Base-by-base conservation (phyloP, 352 stramenopile genomes). In the Pythium phragmitis region DNA sequence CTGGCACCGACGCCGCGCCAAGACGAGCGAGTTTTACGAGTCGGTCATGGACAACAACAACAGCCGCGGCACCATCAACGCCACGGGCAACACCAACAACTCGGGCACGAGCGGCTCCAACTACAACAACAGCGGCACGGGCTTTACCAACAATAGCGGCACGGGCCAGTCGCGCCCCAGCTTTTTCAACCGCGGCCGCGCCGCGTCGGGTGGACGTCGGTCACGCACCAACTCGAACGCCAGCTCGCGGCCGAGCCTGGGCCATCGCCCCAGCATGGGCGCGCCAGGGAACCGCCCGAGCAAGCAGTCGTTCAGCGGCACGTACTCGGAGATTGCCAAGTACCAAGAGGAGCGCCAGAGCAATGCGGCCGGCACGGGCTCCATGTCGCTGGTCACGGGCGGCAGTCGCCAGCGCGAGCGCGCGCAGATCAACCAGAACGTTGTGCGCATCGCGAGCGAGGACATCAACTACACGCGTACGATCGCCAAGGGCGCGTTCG, bases 391-490 rank as follows among this genome's bases (percentile, higher is more conserved):
- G 21, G 28, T 42, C 23, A 66, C 60, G 11, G 48, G 48, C 23
- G 63, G 52, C 21, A 64, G 16, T 39, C 61, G 54, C 33, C 42
- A 64, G 67, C 73, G 65, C 19, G 49, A 79, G 36, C 42, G 49
- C 5, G 63, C 47, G 7, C 51, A 62, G 26, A 79, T 81, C 54
- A 83, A 71, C 69, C 34, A 74, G 49, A 83, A 65, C 49, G 66
- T 93, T 14, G 42, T 76, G n/a, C 80, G 74, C 48, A 87, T 93
- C 57, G 59, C 75, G 26, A 79, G 65, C 47, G 65, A 85, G 16
- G 82, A 95, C 17, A 83, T 95, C 55, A 90, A 83, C 43, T 93
- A 82, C 68, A 95, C 84, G 23, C 79, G 84, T 0, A 84, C 79
- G 62, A 88, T 95, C 28, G 86, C 84, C 7, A 91, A 90, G 55